Evolutionary conservation across 306 rosid genomes (phyloP), one percentile per base, ranked within the genome.

Genomic region (Cicer yamashitae): DNA sequence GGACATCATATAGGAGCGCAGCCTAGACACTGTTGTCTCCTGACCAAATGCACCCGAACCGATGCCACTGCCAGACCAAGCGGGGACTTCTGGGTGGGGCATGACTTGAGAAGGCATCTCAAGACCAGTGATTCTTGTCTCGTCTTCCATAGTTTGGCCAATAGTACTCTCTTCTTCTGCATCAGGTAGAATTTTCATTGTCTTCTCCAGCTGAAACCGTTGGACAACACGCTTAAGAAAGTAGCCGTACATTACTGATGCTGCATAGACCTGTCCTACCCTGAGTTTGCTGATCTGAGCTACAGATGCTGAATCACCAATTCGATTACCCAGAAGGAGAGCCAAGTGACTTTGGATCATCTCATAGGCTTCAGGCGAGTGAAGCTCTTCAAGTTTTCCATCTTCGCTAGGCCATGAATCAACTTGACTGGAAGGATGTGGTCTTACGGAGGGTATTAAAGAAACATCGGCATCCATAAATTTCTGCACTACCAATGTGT

Each of bases 181-280:
- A 61, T 60, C 77, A 10, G 91, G 92, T 79, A 93, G 96, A 73
- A 80, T 80, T 83, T 91, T 93, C 87, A 91, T 86, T 1, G 98
- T 78, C 97, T 93, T 93, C 91, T 93, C 98, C 47, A 93, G 90
- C 85, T 91, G 98, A 84, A 93, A 93, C 82, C 98, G 77, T 83
- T 89, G 96, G 78, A 91, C 96, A 75, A 93, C 92, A 67, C 97
- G 91, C 84, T 84, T 93, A 60, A 93, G 97, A 77, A 93, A 89
- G 87, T 91, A 93, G 18, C 97, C 98, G 57, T 93, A 93, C 97
- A 93, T 88, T 66, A 91, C 86, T 18, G 97, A 93, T 5, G 98
- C 98, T 0, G 98, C 98, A 82, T 93, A 93, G 82, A 91, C 98
- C 82, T 93, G 97, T 45, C 98, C 97, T 11, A 84, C 92, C 78